Percentiles rank a stretch among this genome's conserved stretches.
Conservation (phyloP, 139 green algal genomes). For the Bryopsis sp. region DNA sequence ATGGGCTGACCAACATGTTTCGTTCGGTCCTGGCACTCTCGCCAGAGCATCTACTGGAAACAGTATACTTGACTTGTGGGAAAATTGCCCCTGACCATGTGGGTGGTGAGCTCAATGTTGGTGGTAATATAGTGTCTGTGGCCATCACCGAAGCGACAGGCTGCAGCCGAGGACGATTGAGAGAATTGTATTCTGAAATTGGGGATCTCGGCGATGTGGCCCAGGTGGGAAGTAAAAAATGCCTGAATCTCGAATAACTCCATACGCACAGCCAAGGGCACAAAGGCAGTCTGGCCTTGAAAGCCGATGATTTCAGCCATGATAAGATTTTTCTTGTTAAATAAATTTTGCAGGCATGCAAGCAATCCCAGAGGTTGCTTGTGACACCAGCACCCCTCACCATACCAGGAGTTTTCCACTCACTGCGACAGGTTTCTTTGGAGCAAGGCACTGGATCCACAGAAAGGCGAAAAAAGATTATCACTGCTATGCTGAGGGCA, state of each 20-base stretch:
- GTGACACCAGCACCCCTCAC: slow-evolving; percentile 48
- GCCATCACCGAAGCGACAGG: slow-evolving; percentile 14
- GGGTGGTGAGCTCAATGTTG: slow-evolving; percentile 52
- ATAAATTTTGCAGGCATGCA: slow-evolving; percentile 33
- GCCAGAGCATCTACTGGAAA: slow-evolving; percentile 50
- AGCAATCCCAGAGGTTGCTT: slow-evolving; percentile 55
- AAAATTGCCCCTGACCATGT: slow-evolving; percentile 60
- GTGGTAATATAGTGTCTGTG: slow-evolving; percentile 45
- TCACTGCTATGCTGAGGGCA: slow-evolving; percentile 53
- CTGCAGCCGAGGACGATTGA: slow-evolving; percentile 29
- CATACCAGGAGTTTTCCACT: slow-evolving; percentile 43
- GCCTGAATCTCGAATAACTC: background rate
- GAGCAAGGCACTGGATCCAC: slow-evolving; percentile 37
- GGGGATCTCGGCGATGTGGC: slow-evolving; percentile 82
- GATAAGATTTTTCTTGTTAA: background rate
- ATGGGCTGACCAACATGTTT: slow-evolving; percentile 40
- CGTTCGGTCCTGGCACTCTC: slow-evolving; percentile 35
- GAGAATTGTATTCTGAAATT: slow-evolving; percentile 54
- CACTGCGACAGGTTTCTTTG: slow-evolving; percentile 38
- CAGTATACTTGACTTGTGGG: slow-evolving; percentile 62
- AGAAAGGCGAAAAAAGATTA: slow-evolving; percentile 33
- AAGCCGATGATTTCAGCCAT: background rate
- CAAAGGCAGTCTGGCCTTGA: background rate
- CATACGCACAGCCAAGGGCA: background rate
- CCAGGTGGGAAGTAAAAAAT: slow-evolving; percentile 21